These are phyloP conservation scores for Mycena albidolilacea DNA, from an alignment of 768 basidiomycete species.

Conservation along the genomic window DNA sequence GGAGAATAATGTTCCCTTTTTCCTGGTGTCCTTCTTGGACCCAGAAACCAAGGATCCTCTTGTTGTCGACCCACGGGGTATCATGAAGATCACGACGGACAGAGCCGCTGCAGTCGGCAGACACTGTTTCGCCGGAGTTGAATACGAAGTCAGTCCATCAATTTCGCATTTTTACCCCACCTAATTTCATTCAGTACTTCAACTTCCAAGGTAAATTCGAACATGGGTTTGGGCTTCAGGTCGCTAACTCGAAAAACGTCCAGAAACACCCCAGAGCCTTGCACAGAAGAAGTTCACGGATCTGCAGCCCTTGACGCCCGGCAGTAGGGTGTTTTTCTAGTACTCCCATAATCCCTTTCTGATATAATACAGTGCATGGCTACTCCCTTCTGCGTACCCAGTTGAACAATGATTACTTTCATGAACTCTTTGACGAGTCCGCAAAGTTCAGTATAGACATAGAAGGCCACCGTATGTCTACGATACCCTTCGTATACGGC, in stretches of 20 bases:
- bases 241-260: conserved; percentile 30
- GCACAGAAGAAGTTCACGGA: conserved; percentile 84
- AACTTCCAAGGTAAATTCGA: conserved; percentile 82
- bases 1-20: conserved; percentile 94
- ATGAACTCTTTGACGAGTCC: conserved; percentile 86
- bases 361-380: conserved; percentile 84
- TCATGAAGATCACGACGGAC: conserved; percentile 72
- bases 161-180: conserved; percentile 6
- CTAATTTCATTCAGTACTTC: conserved; percentile 72
- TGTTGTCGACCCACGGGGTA: conserved; percentile 89
- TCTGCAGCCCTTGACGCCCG: conserved; percentile 88
- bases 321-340: conserved; percentile 68
- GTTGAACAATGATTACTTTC: conserved; percentile 91
- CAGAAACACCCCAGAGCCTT: conserved; percentile 85
- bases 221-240: neutral
- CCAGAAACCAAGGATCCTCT: conserved; percentile 87
- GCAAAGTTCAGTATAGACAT: conserved; percentile 81
- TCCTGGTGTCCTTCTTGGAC: conserved; percentile 91
- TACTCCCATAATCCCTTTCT: neutral
- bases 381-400: conserved; percentile 95
- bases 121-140: conserved; percentile 87
- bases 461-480: conserved; percentile 85
- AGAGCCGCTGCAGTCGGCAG: conserved; percentile 64
- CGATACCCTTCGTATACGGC: neutral
- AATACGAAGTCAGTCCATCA: conserved; percentile 83